Conservation (phyloP, 139 green algal genomes). For the Coelastrella sp. region DNA sequence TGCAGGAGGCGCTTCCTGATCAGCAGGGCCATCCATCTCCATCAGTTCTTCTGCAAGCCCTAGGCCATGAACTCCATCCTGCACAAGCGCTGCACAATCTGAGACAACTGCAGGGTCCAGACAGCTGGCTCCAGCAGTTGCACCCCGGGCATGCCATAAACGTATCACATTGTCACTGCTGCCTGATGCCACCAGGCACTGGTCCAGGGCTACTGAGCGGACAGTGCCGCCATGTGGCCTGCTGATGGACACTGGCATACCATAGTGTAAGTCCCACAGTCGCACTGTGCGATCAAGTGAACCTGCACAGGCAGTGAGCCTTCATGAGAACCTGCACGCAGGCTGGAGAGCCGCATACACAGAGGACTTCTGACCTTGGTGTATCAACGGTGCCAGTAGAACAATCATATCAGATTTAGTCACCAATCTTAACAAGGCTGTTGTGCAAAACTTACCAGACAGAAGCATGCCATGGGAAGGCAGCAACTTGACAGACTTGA, state of each 20-base stretch:
- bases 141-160: conserved; percentile 49
- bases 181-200: conserved; percentile 56
- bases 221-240: conserved; percentile 68
- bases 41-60: not conserved
- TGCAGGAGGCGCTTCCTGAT: not conserved
- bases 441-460: conserved; percentile 74
- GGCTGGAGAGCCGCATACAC: not conserved
- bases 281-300: conserved; percentile 75
- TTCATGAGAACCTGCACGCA: not conserved
- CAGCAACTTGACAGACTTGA: conserved; percentile 64
- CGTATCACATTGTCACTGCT: conserved; percentile 62
- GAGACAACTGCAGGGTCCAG: conserved; percentile 27
- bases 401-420: not conserved
- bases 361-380: not conserved
- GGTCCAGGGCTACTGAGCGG: conserved; percentile 67
- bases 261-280: conserved; percentile 73
- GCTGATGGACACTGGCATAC: conserved; percentile 65
- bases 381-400: not conserved
- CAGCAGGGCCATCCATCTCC: conserved; percentile 22
- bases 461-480: conserved; percentile 62
- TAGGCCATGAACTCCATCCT: not conserved
- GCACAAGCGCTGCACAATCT: not conserved
- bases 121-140: conserved; percentile 11
- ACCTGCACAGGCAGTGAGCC: conserved; percentile 46
- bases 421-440: too few relatives aligned